Evolutionary conservation across 495 filamentous ascomycete species (phyloP).

Genomic region (Margaritispora aquatica): DNA sequence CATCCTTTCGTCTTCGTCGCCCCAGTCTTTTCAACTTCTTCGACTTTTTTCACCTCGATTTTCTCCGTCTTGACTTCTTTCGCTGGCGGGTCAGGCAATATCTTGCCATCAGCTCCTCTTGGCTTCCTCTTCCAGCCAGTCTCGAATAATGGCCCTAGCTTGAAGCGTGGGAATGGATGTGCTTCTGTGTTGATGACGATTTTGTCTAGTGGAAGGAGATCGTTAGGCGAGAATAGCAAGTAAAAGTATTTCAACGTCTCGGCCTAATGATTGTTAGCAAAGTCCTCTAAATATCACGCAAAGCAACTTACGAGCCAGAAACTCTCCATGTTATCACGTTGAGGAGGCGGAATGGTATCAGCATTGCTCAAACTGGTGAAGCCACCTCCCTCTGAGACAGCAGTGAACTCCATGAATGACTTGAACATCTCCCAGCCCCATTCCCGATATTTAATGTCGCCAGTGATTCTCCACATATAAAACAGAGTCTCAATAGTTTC

Average conservation of each 20-base stretch:
- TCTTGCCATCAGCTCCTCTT: constrained; percentile 22
- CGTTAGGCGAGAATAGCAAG: constrained; percentile 80
- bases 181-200: constrained; percentile 95
- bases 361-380: constrained; percentile 81
- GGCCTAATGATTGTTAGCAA: constrained; percentile 47
- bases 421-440: constrained; percentile 99
- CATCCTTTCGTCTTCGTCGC: constrained; percentile 3
- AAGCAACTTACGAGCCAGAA: constrained; percentile 73
- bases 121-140: constrained; percentile 83
- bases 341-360: constrained; percentile 54
- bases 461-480: constrained; percentile 98
- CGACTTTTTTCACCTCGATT: constrained; percentile 1
- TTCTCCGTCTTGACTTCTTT: constrained; percentile 7
- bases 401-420: constrained; percentile 75
- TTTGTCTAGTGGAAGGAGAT: constrained; percentile 76
- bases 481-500: constrained; percentile 94
- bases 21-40: background rate
- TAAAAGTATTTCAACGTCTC: constrained; percentile 99
- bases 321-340: constrained; percentile 84
- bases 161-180: constrained; percentile 81
- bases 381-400: constrained; percentile 60
- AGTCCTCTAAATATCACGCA: background rate
- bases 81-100: constrained; percentile 12
- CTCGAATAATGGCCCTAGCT: constrained; percentile 55
- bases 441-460: constrained; percentile 80